Base-by-base conservation (phyloP, 202 grass and related monocot genomes). In the Zoysia matrella region DNA sequence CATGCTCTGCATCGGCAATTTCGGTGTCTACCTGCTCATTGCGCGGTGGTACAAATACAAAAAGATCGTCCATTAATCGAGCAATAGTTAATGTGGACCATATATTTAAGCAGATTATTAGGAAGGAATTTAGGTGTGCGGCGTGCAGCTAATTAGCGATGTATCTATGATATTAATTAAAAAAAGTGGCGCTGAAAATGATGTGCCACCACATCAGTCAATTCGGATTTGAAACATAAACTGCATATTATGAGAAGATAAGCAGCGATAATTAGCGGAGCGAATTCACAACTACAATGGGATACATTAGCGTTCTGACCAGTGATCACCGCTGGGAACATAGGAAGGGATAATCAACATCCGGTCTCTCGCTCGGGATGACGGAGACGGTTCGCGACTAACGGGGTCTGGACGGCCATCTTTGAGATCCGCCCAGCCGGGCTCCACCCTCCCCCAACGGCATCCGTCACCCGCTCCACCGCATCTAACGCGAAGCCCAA, bases 41-140 rank as follows among this genome's bases (percentile, higher is more conserved):
- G 81, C 90, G 3, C 69, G 79, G 6, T 92, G 87, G 87, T 92
- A 89, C 85, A 90, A 45, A 1, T 90, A 93, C 74, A 93, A 93
- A 53, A 90, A 82, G 74, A 85, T 78, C 0, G 30, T 36, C 30
- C 30, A 36, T 36, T 36, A 36, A 36, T 36, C 30, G 30, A 36
- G 30, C 30, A 36, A 36, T 30, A 7, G 8, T 18, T 60, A 30
- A 18, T 7, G 13, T 55, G 13, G 53, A 55, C 53, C 16, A 58
- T 14, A 57, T 56, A 36, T 36, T 36, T n/a, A 60, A 60, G 57
- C 16, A 60, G 16, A 18, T 18, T 58, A 16, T 58, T 5, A 58
- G 55, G 56, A 53, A 13, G 51, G 10, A 53, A 53, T 2, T 52
- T 11, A 36, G 30, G 30, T 36, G 30, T 36, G 30, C 5, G 52